Evolutionary conservation across 306 rosid genomes (phyloP).

Genomic region (Trifolium repens): DNA sequence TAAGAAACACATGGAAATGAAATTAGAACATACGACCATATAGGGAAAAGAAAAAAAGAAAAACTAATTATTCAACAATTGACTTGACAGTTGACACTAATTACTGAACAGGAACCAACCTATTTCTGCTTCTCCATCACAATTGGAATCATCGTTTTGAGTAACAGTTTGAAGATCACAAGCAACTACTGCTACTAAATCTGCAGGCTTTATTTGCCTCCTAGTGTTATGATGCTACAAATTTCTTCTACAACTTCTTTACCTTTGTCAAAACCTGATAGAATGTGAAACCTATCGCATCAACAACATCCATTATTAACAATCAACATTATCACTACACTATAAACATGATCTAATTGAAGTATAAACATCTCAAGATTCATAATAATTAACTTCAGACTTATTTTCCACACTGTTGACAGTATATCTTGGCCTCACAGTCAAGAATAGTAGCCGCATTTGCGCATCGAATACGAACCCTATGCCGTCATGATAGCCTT

Average conservation of each 20-base stretch:
- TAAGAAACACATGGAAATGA: too few species aligned
- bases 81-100: too few species aligned
- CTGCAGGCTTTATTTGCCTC: constrained; percentile 82
- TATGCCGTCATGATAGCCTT: constrained; percentile 88
- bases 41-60: too few species aligned
- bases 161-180: too few species aligned
- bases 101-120: too few species aligned
- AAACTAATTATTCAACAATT: too few species aligned
- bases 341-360: not conserved
- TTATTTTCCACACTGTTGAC: constrained; percentile 98
- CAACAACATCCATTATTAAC: not conserved
- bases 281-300: constrained; percentile 73
- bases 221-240: constrained; percentile 82
- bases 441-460: constrained; percentile 61
- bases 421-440: constrained; percentile 74
- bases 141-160: too few species aligned
- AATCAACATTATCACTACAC: not conserved
- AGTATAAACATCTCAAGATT: not conserved
- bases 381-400: constrained; percentile 16
- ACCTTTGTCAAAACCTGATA: constrained; percentile 90
- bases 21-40: too few species aligned
- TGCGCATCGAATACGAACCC: constrained; percentile 47
- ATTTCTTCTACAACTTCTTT: constrained; percentile 82
- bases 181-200: too few species aligned
- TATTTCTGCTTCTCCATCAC: too few species aligned